phyloP scores from a whole-genome alignment of 768 basidiomycete species.

The Boletus reticulatus region DNA sequence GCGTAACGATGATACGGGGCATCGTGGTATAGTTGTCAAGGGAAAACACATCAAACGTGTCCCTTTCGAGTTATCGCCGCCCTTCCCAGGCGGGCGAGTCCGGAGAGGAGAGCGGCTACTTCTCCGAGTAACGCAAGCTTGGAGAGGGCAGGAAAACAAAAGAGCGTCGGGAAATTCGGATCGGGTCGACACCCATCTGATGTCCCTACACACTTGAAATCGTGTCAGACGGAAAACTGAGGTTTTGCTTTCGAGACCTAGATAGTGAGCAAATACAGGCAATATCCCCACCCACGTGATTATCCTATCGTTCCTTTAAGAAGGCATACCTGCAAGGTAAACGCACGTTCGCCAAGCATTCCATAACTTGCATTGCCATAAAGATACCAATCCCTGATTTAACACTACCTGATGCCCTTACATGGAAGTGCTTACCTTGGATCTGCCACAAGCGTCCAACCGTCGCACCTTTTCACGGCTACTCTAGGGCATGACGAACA shows the following conservation, averaged over 20 bases:
- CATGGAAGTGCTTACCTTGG: constrained; percentile 3
- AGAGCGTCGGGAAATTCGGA: too few relatives aligned
- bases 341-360: too few relatives aligned
- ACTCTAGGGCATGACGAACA: neutral
- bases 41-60: neutral
- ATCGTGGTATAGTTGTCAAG: too few relatives aligned
- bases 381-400: neutral
- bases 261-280: neutral
- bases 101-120: neutral
- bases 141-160: too few relatives aligned
- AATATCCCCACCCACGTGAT: neutral
- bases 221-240: too few relatives aligned
- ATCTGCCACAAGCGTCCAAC: neutral
- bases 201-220: too few relatives aligned
- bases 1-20: too few relatives aligned
- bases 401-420: neutral
- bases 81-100: neutral
- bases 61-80: neutral
- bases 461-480: neutral
- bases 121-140: neutral
- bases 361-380: neutral
- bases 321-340: too few relatives aligned
- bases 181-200: too few relatives aligned
- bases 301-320: neutral
- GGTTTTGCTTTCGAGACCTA: too few relatives aligned